Percentiles rank a stretch among this genome's conserved stretches.
These are phyloP conservation scores for Salisapilia sapeloensis DNA, from an alignment of 352 stramenopile genomes.

Conservation along the genomic window DNA sequence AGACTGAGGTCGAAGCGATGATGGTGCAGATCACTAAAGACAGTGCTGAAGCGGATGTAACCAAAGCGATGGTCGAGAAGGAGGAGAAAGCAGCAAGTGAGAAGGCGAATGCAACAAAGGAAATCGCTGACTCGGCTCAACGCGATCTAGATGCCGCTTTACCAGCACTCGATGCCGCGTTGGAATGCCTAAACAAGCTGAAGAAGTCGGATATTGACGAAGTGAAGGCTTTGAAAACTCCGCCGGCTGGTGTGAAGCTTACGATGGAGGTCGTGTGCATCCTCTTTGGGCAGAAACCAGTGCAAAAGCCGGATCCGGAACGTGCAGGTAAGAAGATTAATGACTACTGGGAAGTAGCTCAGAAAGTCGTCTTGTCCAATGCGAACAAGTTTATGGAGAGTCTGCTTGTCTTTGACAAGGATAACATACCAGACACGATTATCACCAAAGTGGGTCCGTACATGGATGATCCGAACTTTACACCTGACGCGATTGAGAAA, in stretches of 20 bases:
- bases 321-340: conserved; percentile 83
- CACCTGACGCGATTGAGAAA: conserved; percentile 82
- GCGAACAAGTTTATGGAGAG: conserved; percentile 86
- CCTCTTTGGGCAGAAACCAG: conserved; percentile 83
- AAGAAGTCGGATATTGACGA: conserved; percentile 88
- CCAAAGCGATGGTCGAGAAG: conserved; percentile 71
- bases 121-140: conserved; percentile 82
- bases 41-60: conserved; percentile 79
- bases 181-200: conserved; percentile 81
- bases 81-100: conserved; percentile 76
- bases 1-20: conserved; percentile 79
- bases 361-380: conserved; percentile 85
- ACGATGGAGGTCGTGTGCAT: conserved; percentile 88
- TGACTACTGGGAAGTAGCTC: conserved; percentile 82
- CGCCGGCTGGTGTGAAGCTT: conserved; percentile 80
- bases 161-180: conserved; percentile 66
- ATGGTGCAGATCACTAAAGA: conserved; percentile 83
- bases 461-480: conserved; percentile 85
- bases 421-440: conserved; percentile 85
- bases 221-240: conserved; percentile 84
- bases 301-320: conserved; percentile 76
- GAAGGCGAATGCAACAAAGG: conserved; percentile 77
- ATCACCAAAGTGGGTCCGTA: conserved; percentile 66
- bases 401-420: conserved; percentile 84
- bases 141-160: conserved; percentile 77